These are phyloP conservation scores for Nakaseomyces glabratus DNA, from an alignment of 1,139 yeast species.

Conservation along the genomic window DNA sequence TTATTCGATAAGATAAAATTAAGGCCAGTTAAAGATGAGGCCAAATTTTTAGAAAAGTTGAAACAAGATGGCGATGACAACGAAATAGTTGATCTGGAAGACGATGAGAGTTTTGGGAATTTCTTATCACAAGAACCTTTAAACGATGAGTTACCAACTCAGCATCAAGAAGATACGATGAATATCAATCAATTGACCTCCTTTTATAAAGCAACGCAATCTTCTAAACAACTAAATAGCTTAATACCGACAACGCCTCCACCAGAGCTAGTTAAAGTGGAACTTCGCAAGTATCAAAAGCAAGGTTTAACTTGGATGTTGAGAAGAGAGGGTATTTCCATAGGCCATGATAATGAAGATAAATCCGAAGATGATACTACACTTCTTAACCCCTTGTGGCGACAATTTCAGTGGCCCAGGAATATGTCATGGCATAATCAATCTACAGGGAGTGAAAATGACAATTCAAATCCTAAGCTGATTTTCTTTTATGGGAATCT, in stretches of 20 bases:
- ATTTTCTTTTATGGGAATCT: constrained; percentile 65
- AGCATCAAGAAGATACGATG: constrained; percentile 37
- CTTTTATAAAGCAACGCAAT: constrained; percentile 62
- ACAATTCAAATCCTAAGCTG: constrained; percentile 6
- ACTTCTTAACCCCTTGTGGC: constrained; percentile 81
- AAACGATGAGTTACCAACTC: constrained; percentile 14
- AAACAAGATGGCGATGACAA: constrained; percentile 22
- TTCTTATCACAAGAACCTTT: constrained; percentile 2
- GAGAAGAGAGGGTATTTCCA: constrained; percentile 48
- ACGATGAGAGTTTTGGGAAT: constrained; percentile 12
- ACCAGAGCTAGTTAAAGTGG: constrained; percentile 42
- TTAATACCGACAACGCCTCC: constrained; percentile 65
- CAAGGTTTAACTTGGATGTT: constrained; percentile 83
- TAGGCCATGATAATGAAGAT: constrained; percentile 23
- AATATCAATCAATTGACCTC: constrained; percentile 66
- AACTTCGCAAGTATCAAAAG: constrained; percentile 62
- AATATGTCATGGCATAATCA: constrained; percentile 34
- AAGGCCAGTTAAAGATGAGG: constrained; percentile 24
- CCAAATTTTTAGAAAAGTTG: constrained; percentile 10
- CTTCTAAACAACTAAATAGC: constrained; percentile 35
- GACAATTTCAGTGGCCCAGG: constrained; percentile 65
- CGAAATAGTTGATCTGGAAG: constrained; percentile 29
- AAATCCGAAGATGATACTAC: constrained; percentile 34
- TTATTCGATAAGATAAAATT: constrained; percentile 46
- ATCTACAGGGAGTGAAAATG: constrained; percentile 13